A percentile compares a stretch with the other conserved stretches of the same genome.
phyloP scores from a whole-genome alignment of 2,329 filamentous ascomycete genomes.

The Fusarium haematococcum region DNA sequence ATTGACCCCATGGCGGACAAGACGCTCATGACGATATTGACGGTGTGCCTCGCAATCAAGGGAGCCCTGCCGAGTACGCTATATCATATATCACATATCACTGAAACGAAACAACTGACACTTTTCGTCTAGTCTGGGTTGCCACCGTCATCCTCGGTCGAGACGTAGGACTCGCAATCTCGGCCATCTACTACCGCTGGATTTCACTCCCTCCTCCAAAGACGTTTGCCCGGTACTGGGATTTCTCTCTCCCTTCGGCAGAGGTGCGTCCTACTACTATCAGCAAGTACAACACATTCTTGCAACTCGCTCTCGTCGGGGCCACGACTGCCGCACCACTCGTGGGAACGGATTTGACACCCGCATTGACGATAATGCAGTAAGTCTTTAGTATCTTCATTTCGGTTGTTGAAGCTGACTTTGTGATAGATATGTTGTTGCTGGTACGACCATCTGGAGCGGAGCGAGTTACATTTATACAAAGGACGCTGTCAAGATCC shows the following conservation, averaged over 20 bases:
- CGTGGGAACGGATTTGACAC: conserved; percentile 67
- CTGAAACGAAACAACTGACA: background rate
- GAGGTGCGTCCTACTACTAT: conserved; percentile 87
- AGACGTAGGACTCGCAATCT: conserved; percentile 83
- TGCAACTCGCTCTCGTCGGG: conserved; percentile 89
- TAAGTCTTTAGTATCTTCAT: conserved; percentile 54
- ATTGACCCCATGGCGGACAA: conserved; percentile 99
- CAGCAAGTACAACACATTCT: conserved; percentile 92
- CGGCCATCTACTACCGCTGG: conserved; percentile 95
- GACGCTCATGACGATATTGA: conserved; percentile 91
- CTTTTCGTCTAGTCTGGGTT: conserved; percentile 74
- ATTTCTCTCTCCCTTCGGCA: conserved; percentile 90
- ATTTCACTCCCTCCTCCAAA: conserved; percentile 94
- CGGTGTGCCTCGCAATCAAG: conserved; percentile 85
- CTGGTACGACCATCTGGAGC: conserved; percentile 91
- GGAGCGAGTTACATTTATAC: conserved; percentile 91
- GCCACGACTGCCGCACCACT: conserved; percentile 85
- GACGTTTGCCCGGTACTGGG: conserved; percentile 94
- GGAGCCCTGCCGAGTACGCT: conserved; percentile 80
- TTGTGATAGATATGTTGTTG: conserved; percentile 78
- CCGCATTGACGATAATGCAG: conserved; percentile 72
- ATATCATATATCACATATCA: background rate
- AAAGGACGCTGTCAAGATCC: conserved; percentile 91
- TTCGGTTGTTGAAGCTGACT: background rate
- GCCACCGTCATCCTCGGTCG: conserved; percentile 91